Base-by-base conservation (phyloP, 371 early-diverging fungal species). In the Quaeritorhiza haematococci region DNA sequence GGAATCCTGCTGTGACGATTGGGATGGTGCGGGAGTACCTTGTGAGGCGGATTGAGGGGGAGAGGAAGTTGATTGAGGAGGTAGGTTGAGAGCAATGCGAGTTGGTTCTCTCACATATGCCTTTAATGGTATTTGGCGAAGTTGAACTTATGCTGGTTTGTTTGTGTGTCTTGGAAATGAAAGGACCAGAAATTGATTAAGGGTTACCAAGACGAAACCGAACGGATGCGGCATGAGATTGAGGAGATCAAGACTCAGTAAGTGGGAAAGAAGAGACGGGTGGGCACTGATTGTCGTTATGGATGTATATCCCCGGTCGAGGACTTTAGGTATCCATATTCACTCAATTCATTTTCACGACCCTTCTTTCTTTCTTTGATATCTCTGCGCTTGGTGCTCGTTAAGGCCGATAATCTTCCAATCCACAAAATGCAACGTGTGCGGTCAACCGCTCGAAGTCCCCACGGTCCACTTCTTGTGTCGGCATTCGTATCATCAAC, bases 401-500 rank as follows among this genome's bases (percentile, higher is more conserved):
- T 26, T 29, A 49, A 55, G 58, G 27, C 60, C 74, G 8, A 46
- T 52, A 35, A 81, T 92, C 2, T 95, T 96, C 70, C 94, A 94
- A 70, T 83, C 83, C 30, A 90, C 89, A 33, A 91, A 90, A 62
- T 96, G 96, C 67, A 78, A 83, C 41, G 66, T 80, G 0, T 96
- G 96, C 57, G 75, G 82, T 24, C 86, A 87, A 17, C 83, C 84
- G 33, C 72, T 96, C 35, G 93, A 94, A 58, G 64, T 96, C 42
- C 97, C 97, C 0, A 85, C 88, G 19, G 77, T 94, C 0, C 93
- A 94, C 64, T 96, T 94, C 63, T 66, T 93, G 59, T 96, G 97
- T 74, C 79, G 85, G 50, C 95, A 96, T 54, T 90, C 93, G 42
- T 96, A 84, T 62, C 97, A 96, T 73, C 88, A 87, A 60, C 73